Percentiles rank a stretch among this genome's conserved stretches.
These are phyloP conservation scores for Sporothrix mexicana DNA, from an alignment of 2,329 filamentous ascomycete species.

Conservation along the genomic window DNA sequence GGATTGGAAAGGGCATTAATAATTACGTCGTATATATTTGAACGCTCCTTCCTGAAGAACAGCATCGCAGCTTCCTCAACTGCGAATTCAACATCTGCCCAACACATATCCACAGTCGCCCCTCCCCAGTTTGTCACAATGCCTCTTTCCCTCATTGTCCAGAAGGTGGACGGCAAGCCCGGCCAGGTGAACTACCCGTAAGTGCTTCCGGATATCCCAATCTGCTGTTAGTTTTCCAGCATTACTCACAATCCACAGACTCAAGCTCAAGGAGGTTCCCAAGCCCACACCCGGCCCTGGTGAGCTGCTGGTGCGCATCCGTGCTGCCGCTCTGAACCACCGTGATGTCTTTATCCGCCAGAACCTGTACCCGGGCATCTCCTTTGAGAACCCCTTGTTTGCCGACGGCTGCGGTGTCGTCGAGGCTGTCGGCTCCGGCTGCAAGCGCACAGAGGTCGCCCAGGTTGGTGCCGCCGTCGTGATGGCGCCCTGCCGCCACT, in stretches of 20 bases:
- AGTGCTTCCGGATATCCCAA: conserved; percentile 38
- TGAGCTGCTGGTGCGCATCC: conserved; percentile 76
- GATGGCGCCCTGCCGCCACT: conserved; percentile 77
- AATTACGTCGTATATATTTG: neutral
- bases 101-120: neutral
- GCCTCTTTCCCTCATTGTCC: conserved; percentile 65
- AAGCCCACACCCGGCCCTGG: conserved; percentile 66
- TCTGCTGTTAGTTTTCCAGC: neutral
- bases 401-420: conserved; percentile 84
- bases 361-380: conserved; percentile 85
- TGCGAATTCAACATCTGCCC: neutral
- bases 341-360: conserved; percentile 94
- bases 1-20: neutral
- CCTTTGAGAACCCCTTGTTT: conserved; percentile 78
- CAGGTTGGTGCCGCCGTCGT: conserved; percentile 72
- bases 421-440: conserved; percentile 62
- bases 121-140: conserved; percentile 45
- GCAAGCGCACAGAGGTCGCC: conserved; percentile 47
- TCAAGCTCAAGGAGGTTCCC: conserved; percentile 65
- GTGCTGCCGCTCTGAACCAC: conserved; percentile 87
- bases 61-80: neutral
- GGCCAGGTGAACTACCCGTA: conserved; percentile 87
- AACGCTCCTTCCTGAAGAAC: conserved; percentile 6
- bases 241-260: conserved; percentile 46
- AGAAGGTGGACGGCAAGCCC: conserved; percentile 74